Conservation (phyloP, 2,329 filamentous ascomycete species). For the Sarocladiaceae sp. region DNA sequence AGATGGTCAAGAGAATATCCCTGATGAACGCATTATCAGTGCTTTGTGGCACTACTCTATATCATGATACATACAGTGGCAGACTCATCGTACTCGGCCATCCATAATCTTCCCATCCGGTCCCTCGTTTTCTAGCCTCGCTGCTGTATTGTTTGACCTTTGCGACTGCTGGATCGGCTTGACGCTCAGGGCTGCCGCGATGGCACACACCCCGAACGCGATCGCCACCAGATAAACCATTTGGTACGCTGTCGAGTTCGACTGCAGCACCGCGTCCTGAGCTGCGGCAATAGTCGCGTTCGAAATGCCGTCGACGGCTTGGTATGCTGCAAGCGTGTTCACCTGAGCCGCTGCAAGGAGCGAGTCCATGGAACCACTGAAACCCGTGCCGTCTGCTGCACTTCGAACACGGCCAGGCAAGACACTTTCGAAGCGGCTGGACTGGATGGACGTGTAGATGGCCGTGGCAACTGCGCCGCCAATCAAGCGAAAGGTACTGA, state of each 20-base stretch:
- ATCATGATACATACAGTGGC: no score
- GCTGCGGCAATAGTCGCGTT: slow-evolving; percentile 21
- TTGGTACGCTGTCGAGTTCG: slow-evolving; percentile 18
- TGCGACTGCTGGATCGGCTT: slow-evolving; percentile 14
- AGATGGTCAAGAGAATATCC: no score
- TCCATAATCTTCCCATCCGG: slow-evolving; percentile 1
- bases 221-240: slow-evolving; percentile 29
- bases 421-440: slow-evolving; percentile 19
- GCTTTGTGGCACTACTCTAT: no score
- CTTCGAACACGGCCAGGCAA: slow-evolving; percentile 13
- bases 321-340: slow-evolving; percentile 24
- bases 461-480: slow-evolving; percentile 28
- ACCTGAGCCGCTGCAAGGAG: slow-evolving; percentile 18
- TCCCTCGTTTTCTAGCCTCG: slow-evolving; percentile 12
- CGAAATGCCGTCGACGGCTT: slow-evolving; percentile 18
- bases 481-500: slow-evolving; percentile 26
- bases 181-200: slow-evolving; percentile 22
- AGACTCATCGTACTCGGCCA: background rate
- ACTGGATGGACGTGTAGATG: slow-evolving; percentile 28
- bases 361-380: slow-evolving; percentile 13
- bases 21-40: no score
- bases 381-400: slow-evolving; percentile 14
- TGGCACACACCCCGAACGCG: slow-evolving; percentile 26
- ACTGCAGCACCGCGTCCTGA: slow-evolving; percentile 22
- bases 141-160: slow-evolving; percentile 12